Percentiles rank a stretch among this genome's conserved stretches.
phyloP scores from a whole-genome alignment of 2,329 filamentous ascomycete genomes.

The Ceratocystis cubensis region DNA sequence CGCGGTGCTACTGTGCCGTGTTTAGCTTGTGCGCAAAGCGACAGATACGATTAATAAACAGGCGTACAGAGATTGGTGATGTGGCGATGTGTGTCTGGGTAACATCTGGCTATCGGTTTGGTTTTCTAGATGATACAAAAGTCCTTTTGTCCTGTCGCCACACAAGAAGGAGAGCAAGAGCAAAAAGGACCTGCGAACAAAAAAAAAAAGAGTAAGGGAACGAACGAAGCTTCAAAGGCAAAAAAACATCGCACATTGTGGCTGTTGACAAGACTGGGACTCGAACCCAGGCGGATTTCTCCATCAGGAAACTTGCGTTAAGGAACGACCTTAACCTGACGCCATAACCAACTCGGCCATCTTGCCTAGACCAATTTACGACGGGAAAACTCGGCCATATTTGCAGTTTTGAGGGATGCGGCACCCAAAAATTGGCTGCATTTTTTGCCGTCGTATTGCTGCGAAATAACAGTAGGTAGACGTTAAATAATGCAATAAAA shows the following conservation, averaged over 20 bases:
- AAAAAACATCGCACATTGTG: background rate
- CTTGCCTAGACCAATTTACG: constrained; percentile 21
- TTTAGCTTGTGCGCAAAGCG: background rate
- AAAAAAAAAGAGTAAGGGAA: background rate
- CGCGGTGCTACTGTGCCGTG: background rate
- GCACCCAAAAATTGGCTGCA: no score
- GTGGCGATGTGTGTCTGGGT: background rate
- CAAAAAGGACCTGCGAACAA: background rate
- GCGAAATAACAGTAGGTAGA: no score
- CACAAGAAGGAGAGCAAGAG: background rate
- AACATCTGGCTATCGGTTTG: background rate
- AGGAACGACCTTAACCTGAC: constrained; percentile 28
- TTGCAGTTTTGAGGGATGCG: background rate
- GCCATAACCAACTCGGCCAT: constrained; percentile 31
- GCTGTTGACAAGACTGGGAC: constrained; percentile 20
- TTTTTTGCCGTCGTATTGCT: no score
- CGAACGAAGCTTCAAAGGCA: background rate
- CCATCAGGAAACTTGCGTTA: constrained; percentile 20
- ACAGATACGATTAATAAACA: background rate
- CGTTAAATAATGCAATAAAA: no score
- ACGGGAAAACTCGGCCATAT: background rate
- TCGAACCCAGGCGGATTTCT: constrained; percentile 21
- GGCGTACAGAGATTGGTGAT: background rate
- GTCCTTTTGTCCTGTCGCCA: background rate
- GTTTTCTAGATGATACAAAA: no score